Evolutionary conservation across 2,329 filamentous ascomycete species (phyloP), one percentile per base, ranked within the genome.

Genomic region (Cercospora janseana): DNA sequence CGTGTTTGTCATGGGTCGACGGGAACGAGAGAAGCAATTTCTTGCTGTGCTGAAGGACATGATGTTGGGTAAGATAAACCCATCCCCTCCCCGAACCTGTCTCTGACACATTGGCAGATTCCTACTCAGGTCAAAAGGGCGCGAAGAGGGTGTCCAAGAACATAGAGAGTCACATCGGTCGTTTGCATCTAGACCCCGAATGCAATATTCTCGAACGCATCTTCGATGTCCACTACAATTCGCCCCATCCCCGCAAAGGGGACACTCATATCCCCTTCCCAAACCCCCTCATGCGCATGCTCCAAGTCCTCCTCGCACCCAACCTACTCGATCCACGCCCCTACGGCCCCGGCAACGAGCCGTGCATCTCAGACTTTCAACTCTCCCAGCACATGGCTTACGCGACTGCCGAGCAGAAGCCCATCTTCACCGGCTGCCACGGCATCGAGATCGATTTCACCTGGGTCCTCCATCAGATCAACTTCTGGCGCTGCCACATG

Each of bases 401-500:
- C 57, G 57, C 62, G 9, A 56, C 66, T 4, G 57, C 64, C 1
- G 52, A 54, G 1, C 38, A 45, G 0, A 64, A 65, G 3, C 72
- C 72, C 0, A 63, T 79, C 4, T 79, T 75, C 55, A 32, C 46
- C 7, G 74, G 73, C 12, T 52, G 53, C 24, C 62, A 65, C 18
- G 65, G 67, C 24, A 47, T 62, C 3, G 54, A 68, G 1, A 57
- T 79, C 43, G 74, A 79, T 54, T 64, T 75, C 45, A 61, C 69
- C 2, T 78, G 72, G 71, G 44, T 74, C 2, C 60, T 78, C 4
- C 72, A 79, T 54, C 66, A 72, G 29, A 60, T 76, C 34, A 78
- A 78, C 53, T 80, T 79, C 68, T 80, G 79, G 66, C 73, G 73
- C 37, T 71, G 73, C 41, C 75, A 80, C 54, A 70, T 79, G 60